These are phyloP conservation scores for Mortierella sp. DNA, from an alignment of 371 early-diverging fungal species.

Conservation along the genomic window DNA sequence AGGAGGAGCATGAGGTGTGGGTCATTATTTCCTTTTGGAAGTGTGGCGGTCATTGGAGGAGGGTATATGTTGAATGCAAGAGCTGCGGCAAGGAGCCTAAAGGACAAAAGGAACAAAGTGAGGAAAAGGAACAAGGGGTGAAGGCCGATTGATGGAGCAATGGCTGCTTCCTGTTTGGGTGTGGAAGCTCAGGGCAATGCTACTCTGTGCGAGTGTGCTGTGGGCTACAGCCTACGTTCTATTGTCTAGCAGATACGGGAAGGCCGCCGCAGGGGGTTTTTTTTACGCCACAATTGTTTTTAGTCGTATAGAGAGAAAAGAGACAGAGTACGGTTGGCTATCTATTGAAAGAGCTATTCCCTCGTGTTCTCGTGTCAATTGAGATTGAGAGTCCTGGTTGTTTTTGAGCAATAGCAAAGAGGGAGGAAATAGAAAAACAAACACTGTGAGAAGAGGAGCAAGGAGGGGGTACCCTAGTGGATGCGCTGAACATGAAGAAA, in stretches of 20 bases:
- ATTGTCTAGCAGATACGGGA: background rate
- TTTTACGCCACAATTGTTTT: conserved; percentile 8
- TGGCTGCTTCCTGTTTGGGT: too few relatives aligned
- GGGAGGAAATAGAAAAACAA: too few relatives aligned
- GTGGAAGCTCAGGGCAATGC: background rate
- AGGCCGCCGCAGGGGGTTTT: background rate
- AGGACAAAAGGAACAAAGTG: background rate
- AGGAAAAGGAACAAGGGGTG: background rate
- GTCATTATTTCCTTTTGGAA: conserved; percentile 1
- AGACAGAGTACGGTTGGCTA: background rate
- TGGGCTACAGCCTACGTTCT: background rate
- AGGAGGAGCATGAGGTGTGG: background rate
- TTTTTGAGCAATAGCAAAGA: too few relatives aligned
- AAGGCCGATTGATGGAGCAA: background rate
- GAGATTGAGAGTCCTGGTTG: too few relatives aligned
- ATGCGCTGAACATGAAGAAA: background rate
- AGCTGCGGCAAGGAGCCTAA: background rate
- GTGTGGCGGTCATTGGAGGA: background rate
- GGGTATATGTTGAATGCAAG: background rate
- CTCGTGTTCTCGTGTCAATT: too few relatives aligned
- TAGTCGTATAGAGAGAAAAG: background rate
- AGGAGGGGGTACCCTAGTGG: background rate
- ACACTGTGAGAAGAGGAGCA: background rate
- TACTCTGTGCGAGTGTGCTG: background rate
- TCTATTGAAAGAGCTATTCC: background rate